Evolutionary conservation across 768 basidiomycete genomes (phyloP), one percentile per base, ranked within the genome.

Genomic region (Trametes punicea): DNA sequence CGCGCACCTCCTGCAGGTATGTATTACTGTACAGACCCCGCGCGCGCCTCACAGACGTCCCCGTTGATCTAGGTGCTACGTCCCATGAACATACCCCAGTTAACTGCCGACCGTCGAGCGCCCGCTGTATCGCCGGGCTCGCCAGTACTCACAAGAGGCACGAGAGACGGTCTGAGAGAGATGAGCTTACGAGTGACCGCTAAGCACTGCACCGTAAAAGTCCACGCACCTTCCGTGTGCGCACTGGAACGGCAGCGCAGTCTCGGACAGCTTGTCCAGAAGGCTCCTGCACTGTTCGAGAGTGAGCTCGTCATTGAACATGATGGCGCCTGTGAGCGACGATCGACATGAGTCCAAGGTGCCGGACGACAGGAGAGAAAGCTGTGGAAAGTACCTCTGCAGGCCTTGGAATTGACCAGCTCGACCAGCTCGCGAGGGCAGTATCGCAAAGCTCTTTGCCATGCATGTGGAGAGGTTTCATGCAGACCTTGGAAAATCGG

Each of bases 351-450:
- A 44, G 30, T 42, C 15, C 39, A 11, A 47, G 26, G 39, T 45
- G 18, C 26, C 44, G n/a, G 33, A 47, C 21, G 3, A 21, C n/a
- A n/a, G 34, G 34, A 10, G 34, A 1, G 65, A n/a, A 29, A 42
- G 29, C 50, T 44, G 38, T 2, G 9, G 18, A 55, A 68, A 79
- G 62, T 67, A 87, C 96, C 95, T 74, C 97, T 78, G 67, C 97
- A 99, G 21, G 97, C 97, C 72, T 93, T 95, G 9, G 94, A 97
- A 70, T 98, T 95, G 63, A 93, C 77, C 60, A 99, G 72, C 31
- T 94, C 90, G 13, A 94, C 70, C 48, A 98, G 75, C 51, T 81
- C 83, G 47, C 76, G 78, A n/a, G 97, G 97, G 69, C 90, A 94
- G 78, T 81, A 84, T 23, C 90, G 82, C 36, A 95, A 69, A 41